Evolutionary conservation across 768 basidiomycete genomes (phyloP).

Genomic region (Tulasnella calospora): DNA sequence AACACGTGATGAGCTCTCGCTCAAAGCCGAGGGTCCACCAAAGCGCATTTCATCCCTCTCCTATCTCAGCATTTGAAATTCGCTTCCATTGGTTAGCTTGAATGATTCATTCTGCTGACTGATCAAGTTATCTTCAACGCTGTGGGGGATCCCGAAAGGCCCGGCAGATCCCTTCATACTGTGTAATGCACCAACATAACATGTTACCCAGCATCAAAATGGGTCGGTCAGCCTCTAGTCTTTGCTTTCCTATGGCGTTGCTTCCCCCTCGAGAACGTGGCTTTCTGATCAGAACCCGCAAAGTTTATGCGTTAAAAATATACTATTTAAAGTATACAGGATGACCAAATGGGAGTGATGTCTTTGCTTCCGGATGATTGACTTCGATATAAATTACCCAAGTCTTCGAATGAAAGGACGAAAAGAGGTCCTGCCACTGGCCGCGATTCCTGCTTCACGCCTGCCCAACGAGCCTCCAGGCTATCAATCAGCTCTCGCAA

Average conservation of each 20-base stretch:
- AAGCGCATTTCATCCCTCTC: no score
- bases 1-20: background rate
- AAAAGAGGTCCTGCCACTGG: background rate
- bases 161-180: no score
- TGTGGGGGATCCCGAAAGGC: no score
- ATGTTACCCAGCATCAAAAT: no score
- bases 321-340: background rate
- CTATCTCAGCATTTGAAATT: no score
- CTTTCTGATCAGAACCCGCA: background rate
- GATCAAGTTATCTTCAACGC: no score
- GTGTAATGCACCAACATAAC: no score
- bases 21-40: background rate
- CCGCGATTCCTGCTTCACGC: background rate
- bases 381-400: background rate
- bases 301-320: background rate
- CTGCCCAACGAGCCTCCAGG: background rate
- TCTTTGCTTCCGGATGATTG: background rate
- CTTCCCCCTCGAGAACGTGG: background rate
- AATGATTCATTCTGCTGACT: no score
- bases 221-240: no score
- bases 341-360: background rate
- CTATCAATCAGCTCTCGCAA: background rate
- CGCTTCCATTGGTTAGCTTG: no score
- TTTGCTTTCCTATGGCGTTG: no score
- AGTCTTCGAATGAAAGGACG: background rate